Conservation (phyloP, 78 protist genomes). For the Andalucia godoyi region DNA sequence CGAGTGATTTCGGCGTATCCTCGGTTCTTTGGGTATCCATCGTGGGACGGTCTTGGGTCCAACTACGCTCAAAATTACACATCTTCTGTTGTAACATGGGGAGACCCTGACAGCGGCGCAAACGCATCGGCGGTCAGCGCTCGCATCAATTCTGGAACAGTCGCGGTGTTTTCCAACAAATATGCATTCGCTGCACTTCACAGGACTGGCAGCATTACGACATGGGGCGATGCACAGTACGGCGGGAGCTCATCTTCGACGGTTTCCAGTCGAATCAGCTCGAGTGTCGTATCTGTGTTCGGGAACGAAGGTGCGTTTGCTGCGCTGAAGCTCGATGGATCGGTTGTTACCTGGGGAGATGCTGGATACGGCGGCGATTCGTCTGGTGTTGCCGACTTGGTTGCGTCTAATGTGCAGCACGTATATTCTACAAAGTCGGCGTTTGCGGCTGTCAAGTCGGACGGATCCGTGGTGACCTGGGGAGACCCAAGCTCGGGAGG, state of each 20-base stretch:
- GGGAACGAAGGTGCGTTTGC: not conserved
- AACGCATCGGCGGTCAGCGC: not conserved
- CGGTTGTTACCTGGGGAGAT: slow-evolving; percentile 3
- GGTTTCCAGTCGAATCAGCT: not conserved
- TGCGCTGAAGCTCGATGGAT: not conserved
- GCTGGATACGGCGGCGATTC: not conserved
- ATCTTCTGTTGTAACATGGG: no score
- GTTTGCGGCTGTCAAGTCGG: slow-evolving; percentile 1
- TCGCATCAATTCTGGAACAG: not conserved
- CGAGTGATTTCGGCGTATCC: no score
- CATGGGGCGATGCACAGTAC: not conserved
- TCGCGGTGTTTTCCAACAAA: not conserved
- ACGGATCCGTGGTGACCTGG: not conserved
- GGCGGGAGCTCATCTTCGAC: not conserved
- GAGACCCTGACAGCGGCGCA: no score
- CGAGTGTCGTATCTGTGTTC: not conserved
- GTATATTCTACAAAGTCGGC: not conserved
- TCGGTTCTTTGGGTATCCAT: no score
- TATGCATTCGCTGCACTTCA: not conserved
- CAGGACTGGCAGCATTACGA: not conserved
- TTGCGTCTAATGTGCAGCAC: not conserved
- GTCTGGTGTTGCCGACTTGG: not conserved
- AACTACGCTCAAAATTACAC: no score
- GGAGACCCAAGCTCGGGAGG: not conserved
- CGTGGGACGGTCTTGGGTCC: no score